These are phyloP conservation scores for Pythium grandisporangium DNA, from an alignment of 352 stramenopile species.

Conservation along the genomic window DNA sequence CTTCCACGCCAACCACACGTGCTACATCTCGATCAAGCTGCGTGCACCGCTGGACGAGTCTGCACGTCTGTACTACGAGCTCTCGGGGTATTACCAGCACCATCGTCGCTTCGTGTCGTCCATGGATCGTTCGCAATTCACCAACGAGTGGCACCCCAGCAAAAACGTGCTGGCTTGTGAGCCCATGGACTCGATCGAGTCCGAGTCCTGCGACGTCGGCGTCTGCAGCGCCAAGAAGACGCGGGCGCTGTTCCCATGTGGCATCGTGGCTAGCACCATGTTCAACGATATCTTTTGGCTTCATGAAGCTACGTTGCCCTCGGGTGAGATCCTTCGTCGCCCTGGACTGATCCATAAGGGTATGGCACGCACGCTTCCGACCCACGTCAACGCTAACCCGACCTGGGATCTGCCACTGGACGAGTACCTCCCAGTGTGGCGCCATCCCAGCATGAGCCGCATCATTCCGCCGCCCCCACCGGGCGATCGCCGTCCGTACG, in stretches of 20 bases:
- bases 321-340: slow-evolving; percentile 22
- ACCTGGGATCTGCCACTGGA: slow-evolving; percentile 21
- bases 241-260: slow-evolving; percentile 52
- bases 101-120: slow-evolving; percentile 69
- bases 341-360: slow-evolving; percentile 32
- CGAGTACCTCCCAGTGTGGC: slow-evolving; percentile 52
- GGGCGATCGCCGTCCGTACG: slow-evolving; percentile 12
- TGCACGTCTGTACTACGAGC: slow-evolving; percentile 53
- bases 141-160: slow-evolving; percentile 35
- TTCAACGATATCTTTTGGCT: slow-evolving; percentile 85
- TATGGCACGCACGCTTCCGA: slow-evolving; percentile 33
- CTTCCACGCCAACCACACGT: slow-evolving; percentile 70
- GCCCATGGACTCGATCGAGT: slow-evolving; percentile 31
- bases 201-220: slow-evolving; percentile 24
- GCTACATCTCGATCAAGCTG: slow-evolving; percentile 52
- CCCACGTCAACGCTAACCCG: slow-evolving; percentile 57
- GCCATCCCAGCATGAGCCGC: slow-evolving; percentile 64
- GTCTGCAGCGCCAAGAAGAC: slow-evolving; percentile 19
- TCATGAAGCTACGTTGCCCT: slow-evolving; percentile 39
- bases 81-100: slow-evolving; percentile 58
- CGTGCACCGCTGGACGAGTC: slow-evolving; percentile 23
- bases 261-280: slow-evolving; percentile 72
- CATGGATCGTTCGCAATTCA: slow-evolving; percentile 56
- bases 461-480: slow-evolving; percentile 42
- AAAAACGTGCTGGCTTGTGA: slow-evolving; percentile 31